phyloP scores from a whole-genome alignment of 2,329 filamentous ascomycete species.

The Teratosphaeria viscida region DNA sequence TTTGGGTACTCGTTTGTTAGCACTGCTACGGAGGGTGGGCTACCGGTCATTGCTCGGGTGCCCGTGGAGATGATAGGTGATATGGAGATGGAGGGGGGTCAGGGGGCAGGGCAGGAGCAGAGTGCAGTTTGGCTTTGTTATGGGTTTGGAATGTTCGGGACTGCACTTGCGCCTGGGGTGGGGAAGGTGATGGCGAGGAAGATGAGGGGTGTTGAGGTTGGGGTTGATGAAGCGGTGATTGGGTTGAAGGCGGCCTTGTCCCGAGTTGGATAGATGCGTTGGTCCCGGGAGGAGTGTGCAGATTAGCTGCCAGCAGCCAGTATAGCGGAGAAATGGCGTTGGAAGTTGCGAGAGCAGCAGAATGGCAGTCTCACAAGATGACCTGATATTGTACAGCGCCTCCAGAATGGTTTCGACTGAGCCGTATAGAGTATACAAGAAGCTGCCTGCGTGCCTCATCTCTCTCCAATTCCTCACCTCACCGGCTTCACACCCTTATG shows the following conservation, averaged over 20 bases:
- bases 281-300: no score
- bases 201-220: conserved; percentile 3
- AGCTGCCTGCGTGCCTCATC: neutral
- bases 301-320: no score
- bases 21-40: neutral
- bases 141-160: conserved; percentile 15
- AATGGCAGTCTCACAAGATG: no score
- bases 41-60: conserved; percentile 12
- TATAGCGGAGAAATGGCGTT: no score
- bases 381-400: no score
- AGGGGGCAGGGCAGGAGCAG: neutral
- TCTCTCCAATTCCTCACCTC: neutral
- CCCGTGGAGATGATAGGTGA: neutral
- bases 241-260: neutral
- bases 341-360: no score
- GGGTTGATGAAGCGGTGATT: neutral
- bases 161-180: conserved; percentile 12
- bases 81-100: neutral
- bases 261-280: no score
- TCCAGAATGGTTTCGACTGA: neutral
- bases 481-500: conserved; percentile 90
- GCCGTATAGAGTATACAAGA: neutral
- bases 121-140: conserved; percentile 11
- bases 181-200: conserved; percentile 4
- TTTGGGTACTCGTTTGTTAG: conserved; percentile 2